phyloP scores from a whole-genome alignment of 768 basidiomycete genomes.

The Phlebiopsis gigantea region DNA sequence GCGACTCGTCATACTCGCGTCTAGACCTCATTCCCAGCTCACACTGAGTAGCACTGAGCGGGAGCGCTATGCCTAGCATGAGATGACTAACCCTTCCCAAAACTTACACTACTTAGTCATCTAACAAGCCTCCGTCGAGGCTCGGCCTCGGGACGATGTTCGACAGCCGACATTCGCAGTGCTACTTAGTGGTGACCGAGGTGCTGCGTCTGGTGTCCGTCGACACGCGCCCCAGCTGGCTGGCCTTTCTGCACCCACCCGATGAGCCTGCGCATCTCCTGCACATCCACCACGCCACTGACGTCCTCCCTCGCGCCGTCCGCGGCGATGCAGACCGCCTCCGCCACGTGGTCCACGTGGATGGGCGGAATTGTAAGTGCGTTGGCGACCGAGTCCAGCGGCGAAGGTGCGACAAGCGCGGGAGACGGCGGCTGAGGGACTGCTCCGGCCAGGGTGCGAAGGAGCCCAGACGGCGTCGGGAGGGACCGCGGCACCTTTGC shows the following conservation, averaged over 20 bases:
- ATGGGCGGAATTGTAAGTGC: constrained; percentile 83
- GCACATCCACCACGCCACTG: constrained; percentile 62
- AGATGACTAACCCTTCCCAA: neutral
- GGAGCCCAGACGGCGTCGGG: constrained; percentile 61
- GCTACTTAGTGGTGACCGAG: neutral
- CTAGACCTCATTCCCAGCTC: neutral
- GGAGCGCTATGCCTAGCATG: too few species aligned
- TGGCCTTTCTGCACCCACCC: constrained; percentile 49
- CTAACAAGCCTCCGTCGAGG: too few species aligned
- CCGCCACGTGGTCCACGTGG: constrained; percentile 93
- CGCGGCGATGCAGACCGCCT: constrained; percentile 67
- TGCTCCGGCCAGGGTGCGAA: constrained; percentile 45
- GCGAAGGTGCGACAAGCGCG: constrained; percentile 33
- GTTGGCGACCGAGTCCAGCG: constrained; percentile 67
- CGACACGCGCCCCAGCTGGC: neutral
- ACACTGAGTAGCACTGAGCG: too few species aligned
- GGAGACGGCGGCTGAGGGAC: constrained; percentile 25
- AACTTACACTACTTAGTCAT: neutral
- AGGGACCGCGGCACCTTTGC: constrained; percentile 46
- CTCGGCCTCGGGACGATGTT: too few species aligned
- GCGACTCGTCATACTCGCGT: neutral
- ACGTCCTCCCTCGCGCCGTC: constrained; percentile 42
- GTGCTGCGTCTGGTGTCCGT: neutral
- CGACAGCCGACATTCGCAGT: too few species aligned
- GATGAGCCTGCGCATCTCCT: constrained; percentile 68